A percentile compares a stretch with the other conserved stretches of the same genome.
Conservation (phyloP, 306 rosid species). For the Lathyrus oleraceus region DNA sequence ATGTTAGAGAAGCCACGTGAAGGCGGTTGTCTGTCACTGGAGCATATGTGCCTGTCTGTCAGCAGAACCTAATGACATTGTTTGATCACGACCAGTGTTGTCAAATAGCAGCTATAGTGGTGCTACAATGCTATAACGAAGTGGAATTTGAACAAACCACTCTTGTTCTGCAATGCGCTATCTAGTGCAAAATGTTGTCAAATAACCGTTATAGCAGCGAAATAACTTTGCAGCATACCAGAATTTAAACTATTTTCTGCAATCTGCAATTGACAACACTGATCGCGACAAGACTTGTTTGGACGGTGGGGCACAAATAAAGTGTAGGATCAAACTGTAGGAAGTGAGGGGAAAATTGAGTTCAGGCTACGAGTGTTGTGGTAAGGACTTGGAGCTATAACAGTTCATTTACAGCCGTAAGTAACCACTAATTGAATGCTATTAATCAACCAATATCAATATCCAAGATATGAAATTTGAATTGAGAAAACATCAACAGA, state of each 20-base stretch:
- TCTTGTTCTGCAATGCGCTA: not conserved
- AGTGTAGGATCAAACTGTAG: not conserved
- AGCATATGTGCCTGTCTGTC: slow-evolving; percentile 6
- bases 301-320: not conserved
- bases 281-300: not conserved
- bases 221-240: not conserved
- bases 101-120: not conserved
- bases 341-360: not conserved
- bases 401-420: not conserved
- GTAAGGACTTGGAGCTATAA: slow-evolving; percentile 1
- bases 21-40: not conserved
- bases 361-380: not conserved
- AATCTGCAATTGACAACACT: not conserved
- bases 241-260: not conserved
- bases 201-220: not conserved
- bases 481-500: slow-evolving; percentile 15
- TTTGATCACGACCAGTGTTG: not conserved
- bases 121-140: not conserved
- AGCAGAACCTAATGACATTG: not conserved
- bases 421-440: not conserved
- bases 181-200: not conserved
- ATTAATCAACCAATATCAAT: slow-evolving; percentile 3
- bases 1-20: not conserved
- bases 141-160: not conserved
- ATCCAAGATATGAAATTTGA: slow-evolving; percentile 10